Evolutionary conservation across 2,329 filamentous ascomycete species (phyloP), one percentile per base, ranked within the genome.

Genomic region (Fusarium poae): DNA sequence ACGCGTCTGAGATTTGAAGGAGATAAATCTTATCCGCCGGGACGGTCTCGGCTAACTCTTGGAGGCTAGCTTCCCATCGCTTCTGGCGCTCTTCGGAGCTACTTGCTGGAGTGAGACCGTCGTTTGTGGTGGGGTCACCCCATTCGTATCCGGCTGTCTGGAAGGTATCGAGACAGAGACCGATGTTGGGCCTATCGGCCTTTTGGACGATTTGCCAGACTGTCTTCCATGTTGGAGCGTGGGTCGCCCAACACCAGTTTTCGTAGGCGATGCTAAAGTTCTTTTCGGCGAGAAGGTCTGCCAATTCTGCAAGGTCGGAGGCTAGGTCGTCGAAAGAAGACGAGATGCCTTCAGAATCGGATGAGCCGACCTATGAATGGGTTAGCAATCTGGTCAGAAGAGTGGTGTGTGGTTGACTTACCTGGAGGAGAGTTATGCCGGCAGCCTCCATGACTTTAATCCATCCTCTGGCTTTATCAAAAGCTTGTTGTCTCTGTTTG

Each of bases 241-340:
- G 86, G 0, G 91, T 92, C 0, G 89, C 89, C 92, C 91, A 94
- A 78, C 91, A 93, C 91, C 91, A 94, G 74, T 94, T 93, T 79
- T 94, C 91, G 70, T 94, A 94, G 0, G 91, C 91, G 20, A 94
- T 79, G 9, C 86, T 83, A 75, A 88, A 86, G 0, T 83, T 83
- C 46, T 86, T 83, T 23, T 82, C 75, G 0, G 84, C 85, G 2
- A 91, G 82, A 52, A 91, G 79, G 56, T 91, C 88, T 3, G 87
- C 88, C 9, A 94, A 80, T 58, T 89, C 83, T 2, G 83, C 83
- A 0, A 94, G 82, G 70, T 94, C 91, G 0, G 77, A 73, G 0
- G 90, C 86, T 21, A 92, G 82, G 11, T 82, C 79, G 1, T 81
- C 79, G 8, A 83, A 78, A 8, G 85, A 81, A 0, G 78, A 80